phyloP scores from a whole-genome alignment of 2,329 filamentous ascomycete genomes.

The Exserohilum rostratum region DNA sequence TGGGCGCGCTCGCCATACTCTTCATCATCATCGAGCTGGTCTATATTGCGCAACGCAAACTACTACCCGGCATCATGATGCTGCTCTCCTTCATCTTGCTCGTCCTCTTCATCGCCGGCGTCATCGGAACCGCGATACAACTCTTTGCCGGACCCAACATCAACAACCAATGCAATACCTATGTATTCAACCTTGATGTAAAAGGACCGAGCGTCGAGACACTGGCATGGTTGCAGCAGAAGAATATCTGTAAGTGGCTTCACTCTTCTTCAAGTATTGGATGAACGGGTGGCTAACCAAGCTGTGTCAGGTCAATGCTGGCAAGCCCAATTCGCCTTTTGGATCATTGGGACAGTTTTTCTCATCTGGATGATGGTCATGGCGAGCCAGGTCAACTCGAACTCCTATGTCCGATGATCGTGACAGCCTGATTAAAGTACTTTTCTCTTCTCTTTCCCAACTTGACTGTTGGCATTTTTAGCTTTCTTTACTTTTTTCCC shows the following conservation, averaged over 20 bases:
- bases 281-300: constrained; percentile 20
- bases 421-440: not conserved
- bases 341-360: constrained; percentile 67
- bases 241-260: constrained; percentile 62
- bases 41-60: constrained; percentile 61
- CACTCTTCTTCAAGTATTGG: not conserved
- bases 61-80: constrained; percentile 65
- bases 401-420: constrained; percentile 41
- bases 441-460: not conserved
- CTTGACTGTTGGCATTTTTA: not conserved
- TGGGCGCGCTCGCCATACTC: constrained; percentile 61
- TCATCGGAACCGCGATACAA: constrained; percentile 68
- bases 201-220: constrained; percentile 60
- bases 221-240: constrained; percentile 67
- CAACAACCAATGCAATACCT: constrained; percentile 64
- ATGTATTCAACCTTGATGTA: constrained; percentile 55
- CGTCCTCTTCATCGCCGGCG: constrained; percentile 65
- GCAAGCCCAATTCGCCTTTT: constrained; percentile 68
- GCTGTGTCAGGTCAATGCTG: constrained; percentile 60
- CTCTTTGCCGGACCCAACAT: constrained; percentile 65
- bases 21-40: constrained; percentile 65
- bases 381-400: constrained; percentile 61
- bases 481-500: not conserved
- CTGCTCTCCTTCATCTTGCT: constrained; percentile 66
- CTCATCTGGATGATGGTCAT: constrained; percentile 71